Evolutionary conservation across 2,329 filamentous ascomycete species (phyloP).

Genomic region (Penicillium sp.): DNA sequence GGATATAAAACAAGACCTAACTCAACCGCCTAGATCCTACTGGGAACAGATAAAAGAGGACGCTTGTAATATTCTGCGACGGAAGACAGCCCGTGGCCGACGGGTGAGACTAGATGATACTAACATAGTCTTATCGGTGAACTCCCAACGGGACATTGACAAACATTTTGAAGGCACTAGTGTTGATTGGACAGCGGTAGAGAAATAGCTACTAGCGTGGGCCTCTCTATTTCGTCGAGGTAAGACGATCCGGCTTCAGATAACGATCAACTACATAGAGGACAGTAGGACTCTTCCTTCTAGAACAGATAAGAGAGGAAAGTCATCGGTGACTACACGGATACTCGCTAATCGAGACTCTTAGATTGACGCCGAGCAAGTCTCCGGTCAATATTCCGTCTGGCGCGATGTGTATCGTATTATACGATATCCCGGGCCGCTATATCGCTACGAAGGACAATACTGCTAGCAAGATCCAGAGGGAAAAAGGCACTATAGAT

Average conservation of each 20-base stretch:
- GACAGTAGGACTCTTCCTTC: slow-evolving; percentile 3
- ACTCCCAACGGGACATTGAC: slow-evolving; percentile 21
- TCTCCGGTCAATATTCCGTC: slow-evolving; percentile 23
- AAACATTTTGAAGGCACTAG: slow-evolving; percentile 24
- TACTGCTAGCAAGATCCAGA: slow-evolving; percentile 38
- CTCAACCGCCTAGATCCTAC: slow-evolving; percentile 15
- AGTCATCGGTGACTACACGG: slow-evolving; percentile 17
- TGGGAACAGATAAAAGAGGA: slow-evolving; percentile 19
- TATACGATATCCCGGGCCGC: slow-evolving; percentile 32
- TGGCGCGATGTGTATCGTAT: slow-evolving; percentile 30
- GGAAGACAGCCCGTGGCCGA: slow-evolving; percentile 21
- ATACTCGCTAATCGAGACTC: slow-evolving; percentile 28
- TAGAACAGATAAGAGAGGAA: slow-evolving; percentile 19
- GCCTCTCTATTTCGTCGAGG: slow-evolving; percentile 17
- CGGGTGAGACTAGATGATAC: slow-evolving; percentile 25
- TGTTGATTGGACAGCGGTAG: slow-evolving; percentile 23
- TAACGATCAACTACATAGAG: slow-evolving; percentile 30
- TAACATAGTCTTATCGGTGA: slow-evolving; percentile 20
- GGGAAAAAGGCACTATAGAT: slow-evolving; percentile 35
- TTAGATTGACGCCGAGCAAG: slow-evolving; percentile 22
- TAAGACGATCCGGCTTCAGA: slow-evolving; percentile 24
- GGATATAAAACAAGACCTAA: slow-evolving; percentile 23
- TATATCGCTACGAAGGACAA: slow-evolving; percentile 25
- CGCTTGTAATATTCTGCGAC: slow-evolving; percentile 13
- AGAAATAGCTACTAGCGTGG: slow-evolving; percentile 24